A percentile compares a stretch with the other conserved stretches of the same genome.
Conservation (phyloP, 2,329 filamentous ascomycete species). For the Aspergillus viridinutans region DNA sequence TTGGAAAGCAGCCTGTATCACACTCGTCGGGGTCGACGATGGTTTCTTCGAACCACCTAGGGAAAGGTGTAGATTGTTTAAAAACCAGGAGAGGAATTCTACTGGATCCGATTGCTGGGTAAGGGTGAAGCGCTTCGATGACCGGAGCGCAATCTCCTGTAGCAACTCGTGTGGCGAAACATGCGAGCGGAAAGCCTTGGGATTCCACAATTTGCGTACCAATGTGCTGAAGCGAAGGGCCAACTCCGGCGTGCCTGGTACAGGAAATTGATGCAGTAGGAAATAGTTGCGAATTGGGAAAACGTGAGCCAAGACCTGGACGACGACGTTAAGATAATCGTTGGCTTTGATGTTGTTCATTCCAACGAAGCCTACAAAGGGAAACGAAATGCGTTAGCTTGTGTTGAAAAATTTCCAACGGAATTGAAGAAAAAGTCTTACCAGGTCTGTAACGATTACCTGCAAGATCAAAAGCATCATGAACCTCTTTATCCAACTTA, state of each 20-base stretch:
- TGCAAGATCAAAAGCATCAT: constrained; percentile 67
- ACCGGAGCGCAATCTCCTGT: constrained; percentile 86
- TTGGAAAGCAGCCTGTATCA: constrained; percentile 91
- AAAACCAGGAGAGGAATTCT: constrained; percentile 94
- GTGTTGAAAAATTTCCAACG: background rate
- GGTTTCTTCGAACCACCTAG: constrained; percentile 88
- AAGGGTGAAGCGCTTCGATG: constrained; percentile 87
- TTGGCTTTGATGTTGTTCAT: constrained; percentile 99
- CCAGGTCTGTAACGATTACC: constrained; percentile 83
- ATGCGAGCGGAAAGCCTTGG: constrained; percentile 90
- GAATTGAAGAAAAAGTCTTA: constrained; percentile 15
- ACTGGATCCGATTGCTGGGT: constrained; percentile 91
- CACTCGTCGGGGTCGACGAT: constrained; percentile 60
- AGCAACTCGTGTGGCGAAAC: constrained; percentile 96
- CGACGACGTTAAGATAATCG: constrained; percentile 94
- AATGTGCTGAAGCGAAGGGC: constrained; percentile 84
- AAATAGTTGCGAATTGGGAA: constrained; percentile 85
- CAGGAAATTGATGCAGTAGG: constrained; percentile 74
- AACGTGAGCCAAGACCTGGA: constrained; percentile 88
- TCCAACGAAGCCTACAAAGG: constrained; percentile 69
- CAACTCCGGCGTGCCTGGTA: constrained; percentile 65
- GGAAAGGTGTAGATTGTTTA: constrained; percentile 90
- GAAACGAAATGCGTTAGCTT: background rate
- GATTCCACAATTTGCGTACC: constrained; percentile 97
- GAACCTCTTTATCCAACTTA: constrained; percentile 64